Evolutionary conservation across 257 asterid species (phyloP).

Genomic region (Catharanthus roseus): DNA sequence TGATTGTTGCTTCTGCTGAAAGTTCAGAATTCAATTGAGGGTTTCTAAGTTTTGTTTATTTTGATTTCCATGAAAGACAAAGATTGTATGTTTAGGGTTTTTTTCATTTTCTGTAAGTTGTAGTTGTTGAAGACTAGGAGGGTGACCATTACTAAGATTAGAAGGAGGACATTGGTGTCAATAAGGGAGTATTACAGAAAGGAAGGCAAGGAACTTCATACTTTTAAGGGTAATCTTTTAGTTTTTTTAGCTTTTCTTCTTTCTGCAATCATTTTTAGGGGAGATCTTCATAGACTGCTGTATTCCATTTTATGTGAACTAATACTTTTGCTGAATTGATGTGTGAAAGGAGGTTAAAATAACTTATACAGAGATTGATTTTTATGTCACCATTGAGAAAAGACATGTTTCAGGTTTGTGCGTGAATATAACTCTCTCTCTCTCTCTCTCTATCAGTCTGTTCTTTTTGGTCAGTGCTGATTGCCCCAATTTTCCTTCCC

Average conservation of each 20-base stretch:
- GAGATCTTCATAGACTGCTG: background rate
- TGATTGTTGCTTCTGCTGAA: no score
- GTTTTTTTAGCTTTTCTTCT: no score
- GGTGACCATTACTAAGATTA: conserved; percentile 84
- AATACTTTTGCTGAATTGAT: background rate
- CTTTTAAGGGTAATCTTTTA: conserved; percentile 90
- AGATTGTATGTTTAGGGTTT: background rate
- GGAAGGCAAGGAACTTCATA: conserved; percentile 86
- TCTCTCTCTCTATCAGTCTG: no score
- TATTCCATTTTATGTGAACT: background rate
- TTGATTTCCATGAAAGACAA: background rate
- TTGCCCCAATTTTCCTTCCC: no score
- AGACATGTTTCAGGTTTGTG: no score
- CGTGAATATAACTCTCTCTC: no score
- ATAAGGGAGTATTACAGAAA: conserved; percentile 80
- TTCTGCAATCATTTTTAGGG: background rate
- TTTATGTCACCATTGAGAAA: no score
- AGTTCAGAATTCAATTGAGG: no score
- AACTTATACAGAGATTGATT: no score
- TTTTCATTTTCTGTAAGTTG: background rate
- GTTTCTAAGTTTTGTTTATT: background rate
- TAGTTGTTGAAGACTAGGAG: conserved; percentile 76
- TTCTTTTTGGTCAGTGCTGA: no score
- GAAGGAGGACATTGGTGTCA: conserved; percentile 77
- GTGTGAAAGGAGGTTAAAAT: background rate